Base-by-base conservation (phyloP, 1,284 basidiomycete species). In the Cryptococcus depauperatus region DNA sequence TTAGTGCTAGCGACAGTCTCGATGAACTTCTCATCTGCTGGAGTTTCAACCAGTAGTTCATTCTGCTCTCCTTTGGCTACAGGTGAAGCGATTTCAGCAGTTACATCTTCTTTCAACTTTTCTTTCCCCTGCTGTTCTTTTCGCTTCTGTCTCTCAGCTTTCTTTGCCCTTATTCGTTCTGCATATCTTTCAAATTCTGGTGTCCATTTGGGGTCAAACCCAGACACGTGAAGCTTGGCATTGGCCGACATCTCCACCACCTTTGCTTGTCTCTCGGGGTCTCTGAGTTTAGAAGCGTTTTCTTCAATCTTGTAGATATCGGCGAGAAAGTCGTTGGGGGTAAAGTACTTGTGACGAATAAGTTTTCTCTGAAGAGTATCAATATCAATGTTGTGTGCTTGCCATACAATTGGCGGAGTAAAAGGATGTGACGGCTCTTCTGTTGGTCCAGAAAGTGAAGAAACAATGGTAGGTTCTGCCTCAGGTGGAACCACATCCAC, bases 201-300 rank as follows among this genome's bases (percentile, higher is more conserved):
- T 34, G 76, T 75, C 68, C 96, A 86, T 38, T 79, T 77, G 0
- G 79, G 77, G 64, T 98, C 95, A 62, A 96, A 91, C 57, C 86
- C 83, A 51, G 72, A 70, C 45, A 95, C 78, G 72, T 90, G 84
- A 49, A 96, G 82, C 62, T 87, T 78, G 0, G 89, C 79, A 37
- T 89, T 81, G 25, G 83, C 91, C 48, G 82, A 79, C 89, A 98
- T 89, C 43, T 90, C 85, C 51, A 88, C 83, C 0, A 95, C 86
- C 56, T 84, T 84, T 59, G 81, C 78, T 26, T 87, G 69, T 30
- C 85, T 75, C 9, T 93, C 93, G 8, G 74, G 67, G 62, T 97
- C 90, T 51, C 82, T 77, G 39, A 79, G 59, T 21, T 74, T 75
- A 37, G 79, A 75, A 0, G 93, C 85, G 57, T 98, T 98, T 56